phyloP scores from a whole-genome alignment of 768 basidiomycete genomes.

The Lyophyllum semitale region DNA sequence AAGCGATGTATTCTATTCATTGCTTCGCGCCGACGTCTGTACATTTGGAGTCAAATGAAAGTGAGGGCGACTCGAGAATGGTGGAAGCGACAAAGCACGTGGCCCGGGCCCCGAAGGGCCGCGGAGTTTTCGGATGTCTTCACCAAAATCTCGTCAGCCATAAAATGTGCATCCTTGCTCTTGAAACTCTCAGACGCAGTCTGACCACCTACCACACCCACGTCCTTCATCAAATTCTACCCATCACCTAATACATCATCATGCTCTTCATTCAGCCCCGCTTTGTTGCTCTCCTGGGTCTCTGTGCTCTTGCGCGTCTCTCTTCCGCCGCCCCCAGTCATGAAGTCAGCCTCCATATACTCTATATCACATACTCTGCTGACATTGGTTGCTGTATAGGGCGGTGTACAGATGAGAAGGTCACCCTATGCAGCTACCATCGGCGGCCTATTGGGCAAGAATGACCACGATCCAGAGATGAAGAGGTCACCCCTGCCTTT shows the following conservation, averaged over 20 bases:
- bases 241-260: neutral
- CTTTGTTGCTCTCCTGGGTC: constrained; percentile 5
- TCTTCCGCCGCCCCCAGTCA: neutral
- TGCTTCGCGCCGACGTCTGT: neutral
- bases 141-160: neutral
- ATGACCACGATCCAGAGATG: no score
- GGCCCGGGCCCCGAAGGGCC: neutral
- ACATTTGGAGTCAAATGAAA: no score
- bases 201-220: neutral
- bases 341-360: neutral
- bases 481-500: no score
- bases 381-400: neutral
- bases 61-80: no score
- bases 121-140: no score
- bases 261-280: constrained; percentile 6
- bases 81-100: no score
- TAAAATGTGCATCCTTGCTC: neutral
- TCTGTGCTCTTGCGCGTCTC: neutral
- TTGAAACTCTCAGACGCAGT: neutral
- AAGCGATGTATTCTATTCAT: neutral
- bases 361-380: neutral
- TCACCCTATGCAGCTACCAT: no score
- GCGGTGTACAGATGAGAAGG: neutral
- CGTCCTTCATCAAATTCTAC: neutral
- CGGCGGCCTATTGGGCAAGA: no score